Evolutionary conservation across 257 asterid genomes (phyloP).

Genomic region (Catharanthus roseus): DNA sequence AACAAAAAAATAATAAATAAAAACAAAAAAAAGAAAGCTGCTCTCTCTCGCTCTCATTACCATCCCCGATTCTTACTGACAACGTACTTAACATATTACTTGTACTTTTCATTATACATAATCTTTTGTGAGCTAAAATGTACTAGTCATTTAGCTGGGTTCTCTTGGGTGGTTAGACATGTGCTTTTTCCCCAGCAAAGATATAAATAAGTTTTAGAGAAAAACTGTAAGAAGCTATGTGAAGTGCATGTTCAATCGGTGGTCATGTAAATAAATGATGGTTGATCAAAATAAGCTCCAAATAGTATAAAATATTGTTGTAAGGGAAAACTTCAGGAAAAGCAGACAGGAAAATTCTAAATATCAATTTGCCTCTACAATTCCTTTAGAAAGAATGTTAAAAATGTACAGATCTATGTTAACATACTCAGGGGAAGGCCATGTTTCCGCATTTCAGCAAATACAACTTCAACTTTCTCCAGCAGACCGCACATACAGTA

Average conservation of each 20-base stretch:
- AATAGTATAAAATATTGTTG: background rate
- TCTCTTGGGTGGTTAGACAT: too few species aligned
- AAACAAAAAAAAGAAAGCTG: too few species aligned
- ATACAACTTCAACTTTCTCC: conserved; percentile 67
- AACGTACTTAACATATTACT: too few species aligned
- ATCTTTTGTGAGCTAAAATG: too few species aligned
- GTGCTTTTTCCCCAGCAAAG: too few species aligned
- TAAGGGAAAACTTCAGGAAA: background rate
- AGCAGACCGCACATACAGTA: conserved; percentile 55
- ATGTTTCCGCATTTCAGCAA: conserved; percentile 55
- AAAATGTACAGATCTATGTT: background rate
- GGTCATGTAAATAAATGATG: too few species aligned
- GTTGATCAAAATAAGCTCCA: background rate
- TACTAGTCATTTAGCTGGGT: too few species aligned
- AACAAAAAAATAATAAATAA: too few species aligned
- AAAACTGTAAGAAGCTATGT: background rate
- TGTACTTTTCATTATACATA: too few species aligned
- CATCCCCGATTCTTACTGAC: too few species aligned
- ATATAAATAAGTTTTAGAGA: too few species aligned
- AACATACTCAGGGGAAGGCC: conserved; percentile 56
- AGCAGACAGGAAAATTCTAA: background rate
- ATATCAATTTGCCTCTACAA: background rate
- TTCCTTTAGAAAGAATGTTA: background rate
- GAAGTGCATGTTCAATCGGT: background rate
- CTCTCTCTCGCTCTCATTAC: too few species aligned